Evolutionary conservation across 2,329 filamentous ascomycete genomes (phyloP), one percentile per base, ranked within the genome.

Genomic region (Aureobasidium pullulans): DNA sequence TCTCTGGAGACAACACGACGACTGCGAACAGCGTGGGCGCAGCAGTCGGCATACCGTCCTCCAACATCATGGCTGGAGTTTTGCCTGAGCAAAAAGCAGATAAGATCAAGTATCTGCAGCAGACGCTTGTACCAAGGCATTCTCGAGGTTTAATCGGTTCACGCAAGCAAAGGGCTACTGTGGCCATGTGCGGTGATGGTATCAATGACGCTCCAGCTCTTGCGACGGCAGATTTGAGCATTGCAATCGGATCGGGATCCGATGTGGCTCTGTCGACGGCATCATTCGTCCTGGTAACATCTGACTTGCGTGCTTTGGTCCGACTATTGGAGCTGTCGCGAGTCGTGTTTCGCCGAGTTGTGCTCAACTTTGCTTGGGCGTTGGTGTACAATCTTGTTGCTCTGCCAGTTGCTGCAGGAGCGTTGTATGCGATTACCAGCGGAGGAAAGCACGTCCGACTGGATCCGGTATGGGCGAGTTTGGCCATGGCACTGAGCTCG

Each of bases 401-500:
- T 8, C 80, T 96, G 61, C 90, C 90, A 1, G 80, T 96, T 60
- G 90, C 90, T 0, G 90, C 90, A 0, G 90, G 90, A 1, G 87
- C 86, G 39, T 76, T 95, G 61, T 95, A 89, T 71, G 82, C 84
- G 0, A 76, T 84, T 36, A 76, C 70, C 9, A 74, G 74, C 28
- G 70, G 70, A 42, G 67, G 65, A n/a, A 36, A 59, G 32, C 87
- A 88, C 69, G 73, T 90, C 19, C 76, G 82, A 62, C 74, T 92
- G 48, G 86, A 89, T 70, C 88, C 88, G 0, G 88, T 89, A 1
- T 96, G 92, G 92, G 93, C 92, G 5, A 87, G 86, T 64, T 74
- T 96, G 70, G 92, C 92, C 1, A 97, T 96, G 93, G 93, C 93
- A 29, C 73, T 92, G 71, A 96, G 91, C 73, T 93, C 88, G 72